These are phyloP conservation scores for Gaultheria prostrata DNA, from an alignment of 148 eudicot genomes.

Conservation along the genomic window DNA sequence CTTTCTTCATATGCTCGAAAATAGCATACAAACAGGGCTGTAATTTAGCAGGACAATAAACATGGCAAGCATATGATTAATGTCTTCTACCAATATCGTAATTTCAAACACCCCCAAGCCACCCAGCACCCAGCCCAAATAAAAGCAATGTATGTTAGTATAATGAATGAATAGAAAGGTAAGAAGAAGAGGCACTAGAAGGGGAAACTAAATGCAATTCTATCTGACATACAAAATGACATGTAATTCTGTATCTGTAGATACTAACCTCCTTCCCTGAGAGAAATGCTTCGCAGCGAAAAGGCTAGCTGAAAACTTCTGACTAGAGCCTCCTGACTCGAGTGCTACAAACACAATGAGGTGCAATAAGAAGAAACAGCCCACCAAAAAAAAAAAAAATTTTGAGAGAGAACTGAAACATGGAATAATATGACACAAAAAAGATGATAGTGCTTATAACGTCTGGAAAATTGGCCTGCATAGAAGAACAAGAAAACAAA, in stretches of 20 bases:
- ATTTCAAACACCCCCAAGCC: background rate
- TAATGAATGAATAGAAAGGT: background rate
- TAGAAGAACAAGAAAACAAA: background rate
- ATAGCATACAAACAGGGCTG: background rate
- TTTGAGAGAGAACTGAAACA: constrained; percentile 5
- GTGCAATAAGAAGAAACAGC: constrained; percentile 14
- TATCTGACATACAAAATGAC: background rate
- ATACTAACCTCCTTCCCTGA: constrained; percentile 68
- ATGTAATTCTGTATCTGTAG: background rate
- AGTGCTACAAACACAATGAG: constrained; percentile 50
- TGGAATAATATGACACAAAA: background rate
- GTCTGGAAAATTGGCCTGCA: background rate
- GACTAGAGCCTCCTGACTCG: constrained; percentile 71
- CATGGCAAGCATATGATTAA: background rate
- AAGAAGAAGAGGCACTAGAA: background rate
- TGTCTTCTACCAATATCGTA: background rate
- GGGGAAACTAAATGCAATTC: background rate
- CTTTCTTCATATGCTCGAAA: background rate
- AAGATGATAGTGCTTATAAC: constrained; percentile 3
- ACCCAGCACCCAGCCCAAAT: background rate
- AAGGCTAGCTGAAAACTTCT: constrained; percentile 96
- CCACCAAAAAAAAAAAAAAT: background rate
- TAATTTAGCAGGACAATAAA: background rate
- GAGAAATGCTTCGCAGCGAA: constrained; percentile 72
- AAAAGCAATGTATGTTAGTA: background rate